Conservation (phyloP, 768 basidiomycete genomes). For the Pleurotus ostreatus region DNA sequence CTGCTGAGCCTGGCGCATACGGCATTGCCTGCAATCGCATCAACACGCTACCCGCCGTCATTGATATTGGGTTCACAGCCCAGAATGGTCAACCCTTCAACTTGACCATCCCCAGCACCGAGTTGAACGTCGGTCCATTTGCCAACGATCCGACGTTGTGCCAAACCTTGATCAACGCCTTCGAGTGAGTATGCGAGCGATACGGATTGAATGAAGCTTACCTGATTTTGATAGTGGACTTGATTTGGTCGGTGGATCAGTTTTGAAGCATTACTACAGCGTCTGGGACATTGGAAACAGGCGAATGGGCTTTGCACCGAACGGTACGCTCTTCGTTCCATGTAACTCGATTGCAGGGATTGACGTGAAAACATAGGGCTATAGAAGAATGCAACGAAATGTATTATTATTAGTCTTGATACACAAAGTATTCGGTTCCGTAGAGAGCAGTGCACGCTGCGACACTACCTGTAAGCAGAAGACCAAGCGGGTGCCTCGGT, state of each 20-base stretch:
- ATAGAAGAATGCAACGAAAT: not conserved
- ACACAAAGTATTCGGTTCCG: conserved; percentile 13
- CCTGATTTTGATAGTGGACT: conserved; percentile 21
- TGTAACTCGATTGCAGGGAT: not conserved
- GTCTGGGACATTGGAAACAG: conserved; percentile 51
- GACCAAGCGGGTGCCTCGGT: conserved; percentile 9
- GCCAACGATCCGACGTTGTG: conserved; percentile 42
- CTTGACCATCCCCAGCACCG: conserved; percentile 52
- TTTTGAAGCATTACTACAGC: conserved; percentile 58
- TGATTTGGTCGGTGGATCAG: conserved; percentile 48
- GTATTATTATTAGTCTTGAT: conserved; percentile 8
- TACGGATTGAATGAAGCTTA: not conserved
- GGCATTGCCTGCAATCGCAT: conserved; percentile 49
- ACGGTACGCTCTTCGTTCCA: not conserved
- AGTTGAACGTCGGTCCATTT: conserved; percentile 57
- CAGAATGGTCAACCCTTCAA: conserved; percentile 45
- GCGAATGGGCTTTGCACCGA: conserved; percentile 48
- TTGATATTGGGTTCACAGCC: conserved; percentile 53
- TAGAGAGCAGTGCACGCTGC: conserved; percentile 10
- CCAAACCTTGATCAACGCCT: conserved; percentile 59
- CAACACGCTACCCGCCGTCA: conserved; percentile 42
- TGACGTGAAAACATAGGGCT: not conserved
- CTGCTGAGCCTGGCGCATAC: conserved; percentile 50
- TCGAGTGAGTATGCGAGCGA: conserved; percentile 23
- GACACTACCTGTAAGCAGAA: conserved; percentile 8